Conservation (phyloP, 345 rosid species). For the Pistacia integerrima region DNA sequence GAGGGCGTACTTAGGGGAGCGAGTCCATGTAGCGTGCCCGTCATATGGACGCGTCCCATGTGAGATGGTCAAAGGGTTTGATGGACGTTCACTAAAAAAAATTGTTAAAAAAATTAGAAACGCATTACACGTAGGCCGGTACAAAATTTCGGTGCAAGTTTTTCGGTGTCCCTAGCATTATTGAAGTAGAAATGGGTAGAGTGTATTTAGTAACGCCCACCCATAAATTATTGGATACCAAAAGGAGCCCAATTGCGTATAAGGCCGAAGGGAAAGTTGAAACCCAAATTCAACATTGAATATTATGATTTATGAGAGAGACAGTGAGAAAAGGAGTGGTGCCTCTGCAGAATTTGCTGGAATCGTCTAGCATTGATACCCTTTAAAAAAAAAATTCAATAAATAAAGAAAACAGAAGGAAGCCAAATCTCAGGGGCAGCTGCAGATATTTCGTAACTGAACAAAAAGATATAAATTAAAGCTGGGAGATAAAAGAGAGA, state of each 20-base stretch:
- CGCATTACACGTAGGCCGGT: too few relatives aligned
- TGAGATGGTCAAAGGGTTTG: too few relatives aligned
- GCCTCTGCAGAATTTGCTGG: constrained; percentile 28
- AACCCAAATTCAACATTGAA: neutral
- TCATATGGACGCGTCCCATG: too few relatives aligned
- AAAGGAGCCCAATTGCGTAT: neutral
- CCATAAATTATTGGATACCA: neutral
- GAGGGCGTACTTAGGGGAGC: too few relatives aligned
- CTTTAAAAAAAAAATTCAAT: neutral
- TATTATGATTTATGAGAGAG: too few relatives aligned
- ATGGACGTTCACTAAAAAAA: too few relatives aligned
- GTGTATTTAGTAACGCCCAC: neutral
- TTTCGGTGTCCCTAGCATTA: too few relatives aligned
- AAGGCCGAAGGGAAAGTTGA: neutral
- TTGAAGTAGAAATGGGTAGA: too few relatives aligned
- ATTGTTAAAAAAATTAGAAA: too few relatives aligned
- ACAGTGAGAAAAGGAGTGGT: neutral
- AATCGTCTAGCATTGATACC: constrained; percentile 15
- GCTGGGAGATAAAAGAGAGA: neutral
- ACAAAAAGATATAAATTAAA: neutral
- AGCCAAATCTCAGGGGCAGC: neutral
- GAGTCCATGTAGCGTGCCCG: too few relatives aligned
- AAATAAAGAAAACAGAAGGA: neutral
- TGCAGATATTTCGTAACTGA: neutral
- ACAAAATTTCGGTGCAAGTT: too few relatives aligned